phyloP scores from a whole-genome alignment of 768 basidiomycete genomes.

The Agrocybe chaxingu region DNA sequence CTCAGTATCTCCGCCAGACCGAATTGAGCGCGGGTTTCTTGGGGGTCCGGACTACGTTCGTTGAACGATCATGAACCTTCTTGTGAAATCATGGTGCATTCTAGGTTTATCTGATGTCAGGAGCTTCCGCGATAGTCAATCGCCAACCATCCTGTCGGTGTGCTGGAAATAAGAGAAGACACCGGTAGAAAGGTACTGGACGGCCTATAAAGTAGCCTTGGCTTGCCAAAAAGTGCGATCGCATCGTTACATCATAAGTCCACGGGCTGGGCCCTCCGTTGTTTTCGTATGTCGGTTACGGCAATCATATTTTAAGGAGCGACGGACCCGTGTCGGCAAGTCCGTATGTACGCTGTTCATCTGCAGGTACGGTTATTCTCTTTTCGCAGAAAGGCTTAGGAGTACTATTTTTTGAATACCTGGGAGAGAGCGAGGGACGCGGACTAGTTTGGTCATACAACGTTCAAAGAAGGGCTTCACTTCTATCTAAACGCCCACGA shows the following conservation, averaged over 20 bases:
- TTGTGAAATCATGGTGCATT: neutral
- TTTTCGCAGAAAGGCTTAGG: neutral
- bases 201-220: neutral
- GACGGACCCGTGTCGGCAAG: constrained; percentile 4
- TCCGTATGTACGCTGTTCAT: neutral
- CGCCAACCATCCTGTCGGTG: constrained; percentile 9
- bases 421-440: constrained; percentile 23
- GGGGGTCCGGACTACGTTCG: neutral
- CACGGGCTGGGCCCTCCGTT: constrained; percentile 26
- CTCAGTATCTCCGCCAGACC: neutral
- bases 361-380: constrained; percentile 6
- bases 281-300: constrained; percentile 29
- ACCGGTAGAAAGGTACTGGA: too few species aligned
- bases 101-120: neutral
- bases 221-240: constrained; percentile 34
- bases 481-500: too few species aligned
- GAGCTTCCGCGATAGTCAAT: constrained; percentile 10
- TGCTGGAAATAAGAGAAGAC: too few species aligned
- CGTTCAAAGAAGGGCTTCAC: too few species aligned
- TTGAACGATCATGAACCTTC: neutral
- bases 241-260: constrained; percentile 29
- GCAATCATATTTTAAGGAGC: constrained; percentile 16
- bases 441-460: constrained; percentile 10
- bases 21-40: neutral
- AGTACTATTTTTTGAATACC: constrained; percentile 2